A percentile compares a stretch with the other conserved stretches of the same genome.
phyloP scores from a whole-genome alignment of 352 stramenopile genomes.

The Hyaloperonospora brassicae region DNA sequence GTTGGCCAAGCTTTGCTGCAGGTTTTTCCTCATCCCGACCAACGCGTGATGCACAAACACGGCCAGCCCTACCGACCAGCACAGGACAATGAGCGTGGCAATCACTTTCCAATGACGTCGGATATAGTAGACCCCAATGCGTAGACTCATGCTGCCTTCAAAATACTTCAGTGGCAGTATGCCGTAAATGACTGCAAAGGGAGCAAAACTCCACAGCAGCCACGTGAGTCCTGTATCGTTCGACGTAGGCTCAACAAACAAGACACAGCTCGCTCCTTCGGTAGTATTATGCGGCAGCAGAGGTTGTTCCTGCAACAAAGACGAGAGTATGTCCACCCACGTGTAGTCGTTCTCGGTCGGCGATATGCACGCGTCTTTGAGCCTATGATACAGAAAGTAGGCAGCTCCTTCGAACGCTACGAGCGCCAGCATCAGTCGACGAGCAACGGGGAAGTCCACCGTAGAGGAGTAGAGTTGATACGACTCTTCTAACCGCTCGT shows the following conservation, averaged over 20 bases:
- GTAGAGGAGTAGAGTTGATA: constrained; percentile 79
- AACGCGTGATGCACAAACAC: constrained; percentile 60
- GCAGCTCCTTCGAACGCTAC: constrained; percentile 44
- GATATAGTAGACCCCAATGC: constrained; percentile 69
- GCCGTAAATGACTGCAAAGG: constrained; percentile 49
- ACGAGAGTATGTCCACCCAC: constrained; percentile 22
- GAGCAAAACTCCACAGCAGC: constrained; percentile 55
- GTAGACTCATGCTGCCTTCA: constrained; percentile 53
- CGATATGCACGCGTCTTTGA: constrained; percentile 34
- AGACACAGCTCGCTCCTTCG: constrained; percentile 19
- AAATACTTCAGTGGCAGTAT: constrained; percentile 62
- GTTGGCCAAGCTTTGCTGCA: constrained; percentile 30
- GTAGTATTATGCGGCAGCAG: constrained; percentile 6
- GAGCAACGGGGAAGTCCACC: constrained; percentile 47
- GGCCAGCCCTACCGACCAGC: constrained; percentile 56
- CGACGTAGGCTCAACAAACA: constrained; percentile 20
- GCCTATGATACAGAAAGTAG: constrained; percentile 44
- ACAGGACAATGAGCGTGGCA: constrained; percentile 51
- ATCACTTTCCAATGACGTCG: constrained; percentile 69
- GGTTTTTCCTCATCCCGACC: constrained; percentile 32
- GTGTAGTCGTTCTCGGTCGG: constrained; percentile 23
- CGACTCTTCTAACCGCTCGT: constrained; percentile 62
- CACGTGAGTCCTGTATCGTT: constrained; percentile 29
- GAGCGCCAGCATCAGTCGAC: constrained; percentile 54
- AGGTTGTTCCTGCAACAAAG: constrained; percentile 14